Evolutionary conservation across 495 filamentous ascomycete genomes (phyloP), one percentile per base, ranked within the genome.

Genomic region (Tuber indicum): DNA sequence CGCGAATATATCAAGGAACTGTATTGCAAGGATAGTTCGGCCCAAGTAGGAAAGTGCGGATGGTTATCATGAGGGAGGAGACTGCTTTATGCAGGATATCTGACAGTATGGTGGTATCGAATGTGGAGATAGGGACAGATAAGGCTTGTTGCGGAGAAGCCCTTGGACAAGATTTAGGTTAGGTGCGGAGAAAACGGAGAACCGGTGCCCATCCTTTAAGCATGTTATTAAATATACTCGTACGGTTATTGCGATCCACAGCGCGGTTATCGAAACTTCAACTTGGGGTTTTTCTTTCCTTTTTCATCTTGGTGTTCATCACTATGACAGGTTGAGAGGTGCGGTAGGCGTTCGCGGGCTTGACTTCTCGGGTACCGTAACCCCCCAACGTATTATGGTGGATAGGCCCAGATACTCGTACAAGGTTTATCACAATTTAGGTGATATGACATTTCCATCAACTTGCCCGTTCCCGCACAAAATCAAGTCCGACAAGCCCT

Each of bases 121-220:
- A 62, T 62, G 52, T 62, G 52, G 52, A 58, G 49, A 0, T 12
- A 26, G 2, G 52, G 52, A 3, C n/a, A 26, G 23, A 62, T 62
- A 32, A 62, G n/a, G 52, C n/a, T 6, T 16, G 21, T 62, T 26
- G 52, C 58, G 58, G 58, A 66, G 58, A 66, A 66, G 26, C 14
- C 1, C 58, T 36, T 19, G 12, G 58, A 36, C 26, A 19, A 8
- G 58, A 9, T 66, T 66, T 12, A 8, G 58, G 26, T 66, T 36
- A 66, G 58, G 58, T 36, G 58, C 58, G 58, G 58, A 66, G 58
- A 66, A 66, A 36, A 36, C 58, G 58, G 58, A 66, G 58, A 66
- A 66, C 58, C 36, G 58, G 26, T 36, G 58, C 58, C 23, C 12
- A 36, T 66, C n/a, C 58, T 32, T 4, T 66, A 66, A 7, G 58